Evolutionary conservation across 2,329 filamentous ascomycete genomes (phyloP).

Genomic region (Monosporascus sp.): DNA sequence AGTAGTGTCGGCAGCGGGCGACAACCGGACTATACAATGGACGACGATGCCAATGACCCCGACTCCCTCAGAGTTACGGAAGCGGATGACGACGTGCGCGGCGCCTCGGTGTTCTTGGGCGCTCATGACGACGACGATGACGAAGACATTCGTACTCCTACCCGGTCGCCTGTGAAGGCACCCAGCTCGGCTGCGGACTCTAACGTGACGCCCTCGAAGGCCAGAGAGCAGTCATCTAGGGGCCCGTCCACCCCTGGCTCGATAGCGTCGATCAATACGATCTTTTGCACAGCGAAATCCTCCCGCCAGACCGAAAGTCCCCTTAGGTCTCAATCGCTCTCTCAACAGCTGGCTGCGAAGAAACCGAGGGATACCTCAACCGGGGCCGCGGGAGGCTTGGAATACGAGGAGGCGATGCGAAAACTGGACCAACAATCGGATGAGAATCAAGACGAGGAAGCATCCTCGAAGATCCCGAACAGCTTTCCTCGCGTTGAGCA

Average conservation of each 20-base stretch:
- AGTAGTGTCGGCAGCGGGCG: slow-evolving; percentile 42
- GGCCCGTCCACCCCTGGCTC: slow-evolving; percentile 13
- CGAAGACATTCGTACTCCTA: slow-evolving; percentile 9
- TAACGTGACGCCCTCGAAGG: background rate
- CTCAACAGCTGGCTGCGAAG: slow-evolving; percentile 19
- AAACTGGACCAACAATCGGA: slow-evolving; percentile 29
- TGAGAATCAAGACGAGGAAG: slow-evolving; percentile 19
- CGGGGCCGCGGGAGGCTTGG: slow-evolving; percentile 21
- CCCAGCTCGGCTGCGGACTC: background rate
- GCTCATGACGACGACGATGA: background rate
- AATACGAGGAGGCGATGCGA: slow-evolving; percentile 40
- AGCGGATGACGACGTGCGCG: slow-evolving; percentile 6
- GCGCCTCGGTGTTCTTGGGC: slow-evolving; percentile 3
- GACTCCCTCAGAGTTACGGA: slow-evolving; percentile 17
- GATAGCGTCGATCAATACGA: slow-evolving; percentile 23
- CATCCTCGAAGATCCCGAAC: slow-evolving; percentile 14
- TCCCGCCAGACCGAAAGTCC: slow-evolving; percentile 32
- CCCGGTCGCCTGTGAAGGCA: background rate
- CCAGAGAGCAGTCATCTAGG: slow-evolving; percentile 1
- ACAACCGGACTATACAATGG: slow-evolving; percentile 41
- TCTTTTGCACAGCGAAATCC: slow-evolving; percentile 35
- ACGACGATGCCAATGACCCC: slow-evolving; percentile 22
- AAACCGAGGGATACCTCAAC: slow-evolving; percentile 17
- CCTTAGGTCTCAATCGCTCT: slow-evolving; percentile 20
- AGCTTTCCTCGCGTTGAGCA: slow-evolving; percentile 4